Base-by-base conservation (phyloP, 768 basidiomycete species). In the Suillus americanus region DNA sequence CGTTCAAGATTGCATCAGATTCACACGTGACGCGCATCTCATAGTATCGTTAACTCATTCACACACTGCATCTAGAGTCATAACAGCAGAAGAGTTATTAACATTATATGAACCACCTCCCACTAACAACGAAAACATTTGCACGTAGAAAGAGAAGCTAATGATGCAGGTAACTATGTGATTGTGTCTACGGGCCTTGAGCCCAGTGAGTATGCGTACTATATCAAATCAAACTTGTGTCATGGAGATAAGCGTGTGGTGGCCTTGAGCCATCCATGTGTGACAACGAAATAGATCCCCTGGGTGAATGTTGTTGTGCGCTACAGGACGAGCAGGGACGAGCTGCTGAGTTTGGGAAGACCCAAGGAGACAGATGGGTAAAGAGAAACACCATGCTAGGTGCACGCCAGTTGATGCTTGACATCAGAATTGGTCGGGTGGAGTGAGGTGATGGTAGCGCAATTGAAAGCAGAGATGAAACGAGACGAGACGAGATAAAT, bases 101-200 rank as follows among this genome's bases (percentile, higher is more conserved):
- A 68, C 64, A 73, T 72, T 64, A 65, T 64, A 66, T 61, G 40
- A 56, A 53, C 60, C 66, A 66, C 65, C 65, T 68, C 74, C 48
- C 61, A 64, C 65, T 46, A 53, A 69, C 61, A 67, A 41, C n/a
- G 59, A 57, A 35, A 65, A 62, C 20, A 51, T 62, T n/a, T 56
- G 57, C 20, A 68, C 13, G 20, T 57, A 40, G 55, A 45, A 53
- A 67, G 38, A 64, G 63, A 66, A 54, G 61, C 69, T 66, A 74
- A 67, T 69, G 66, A 65, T 63, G 68, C 67, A 56, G 54, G 23
- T 55, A 46, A 66, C 64, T 60, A 69, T 74, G 68, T 60, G 66
- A 64, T 46, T 65, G 41, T 65, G 69, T 75, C 71, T 74, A 74
- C 61, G 64, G 73, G 75, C 75, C 75, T 78, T 76, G 54, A 78